These are phyloP conservation scores for Bipolaris gigantea DNA, from an alignment of 2,329 filamentous ascomycete genomes.

Conservation along the genomic window DNA sequence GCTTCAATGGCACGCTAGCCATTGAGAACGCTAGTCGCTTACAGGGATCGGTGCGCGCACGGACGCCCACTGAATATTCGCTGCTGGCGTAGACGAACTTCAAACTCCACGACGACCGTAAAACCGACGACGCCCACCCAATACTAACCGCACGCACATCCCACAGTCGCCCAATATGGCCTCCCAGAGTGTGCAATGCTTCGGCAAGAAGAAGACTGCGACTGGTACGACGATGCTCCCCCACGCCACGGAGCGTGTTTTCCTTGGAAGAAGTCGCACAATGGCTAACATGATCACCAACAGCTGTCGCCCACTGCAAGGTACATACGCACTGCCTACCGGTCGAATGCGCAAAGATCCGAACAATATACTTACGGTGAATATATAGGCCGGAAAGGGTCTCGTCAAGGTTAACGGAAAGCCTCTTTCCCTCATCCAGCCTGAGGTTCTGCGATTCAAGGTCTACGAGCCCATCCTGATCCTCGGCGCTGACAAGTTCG, in stretches of 20 bases:
- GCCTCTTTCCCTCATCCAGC: constrained; percentile 90
- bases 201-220: constrained; percentile 79
- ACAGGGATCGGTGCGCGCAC: constrained; percentile 14
- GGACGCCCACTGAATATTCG: constrained; percentile 28
- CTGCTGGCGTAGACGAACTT: constrained; percentile 21
- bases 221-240: constrained; percentile 43
- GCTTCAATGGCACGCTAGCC: neutral
- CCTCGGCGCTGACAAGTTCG: constrained; percentile 96
- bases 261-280: constrained; percentile 26
- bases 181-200: constrained; percentile 72
- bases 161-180: constrained; percentile 46
- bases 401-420: constrained; percentile 99
- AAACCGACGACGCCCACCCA: constrained; percentile 32
- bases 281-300: constrained; percentile 43
- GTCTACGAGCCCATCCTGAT: constrained; percentile 99
- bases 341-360: constrained; percentile 20
- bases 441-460: constrained; percentile 98
- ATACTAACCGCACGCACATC: constrained; percentile 36
- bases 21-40: constrained; percentile 14
- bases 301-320: constrained; percentile 92
- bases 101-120: constrained; percentile 26
- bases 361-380: constrained; percentile 32
- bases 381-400: constrained; percentile 70
- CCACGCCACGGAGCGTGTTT: neutral
- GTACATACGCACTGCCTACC: constrained; percentile 53